Base-by-base conservation (phyloP, 306 rosid genomes). In the Trichosanthes truncata region DNA sequence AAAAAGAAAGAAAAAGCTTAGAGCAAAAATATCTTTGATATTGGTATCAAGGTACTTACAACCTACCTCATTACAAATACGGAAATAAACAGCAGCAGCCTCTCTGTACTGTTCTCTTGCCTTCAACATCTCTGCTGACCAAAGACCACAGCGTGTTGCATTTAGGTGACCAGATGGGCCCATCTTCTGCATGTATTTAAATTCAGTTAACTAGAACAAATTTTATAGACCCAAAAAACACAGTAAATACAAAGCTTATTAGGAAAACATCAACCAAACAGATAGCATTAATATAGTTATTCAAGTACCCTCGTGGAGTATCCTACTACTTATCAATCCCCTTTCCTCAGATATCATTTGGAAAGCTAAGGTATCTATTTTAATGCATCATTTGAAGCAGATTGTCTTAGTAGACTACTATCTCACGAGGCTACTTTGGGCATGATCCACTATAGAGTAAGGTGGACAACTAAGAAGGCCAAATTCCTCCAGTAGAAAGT, bases 91-190 rank as follows among this genome's bases (percentile, higher is more conserved):
- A 76, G 87, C 84, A 41, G 99, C 99, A 51, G 99, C 99, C 78
- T 96, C 99, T 53, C 87, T 91, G 85, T 88, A 85, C 78, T 89
- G 93, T 80, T 93, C 89, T 43, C 93, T 87, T 76, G 98, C 83
- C 86, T 93, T 93, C 88, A 96, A 88, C 96, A 96, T 93, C 86
- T 96, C 97, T 85, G 86, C 87, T 91, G 97, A 96, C 99, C 97
- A 93, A 46, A 93, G 88, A 82, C 98, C 99, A 85, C 98, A 96
- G 46, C 99, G 86, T 33, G 90, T 90, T 25, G 97, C 97, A 74
- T 93, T 93, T 80, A 87, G 97, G 88, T 90, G 91, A 83, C 97
- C 92, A 62, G 89, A 85, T 61, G 92, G 80, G 61, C 93, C 98
- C 82, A 91, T 84, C 85, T 89, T 96, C 99, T 96, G 96, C 83